These are phyloP conservation scores for Ophiobolus disseminans DNA, from an alignment of 2,329 filamentous ascomycete genomes.

Conservation along the genomic window DNA sequence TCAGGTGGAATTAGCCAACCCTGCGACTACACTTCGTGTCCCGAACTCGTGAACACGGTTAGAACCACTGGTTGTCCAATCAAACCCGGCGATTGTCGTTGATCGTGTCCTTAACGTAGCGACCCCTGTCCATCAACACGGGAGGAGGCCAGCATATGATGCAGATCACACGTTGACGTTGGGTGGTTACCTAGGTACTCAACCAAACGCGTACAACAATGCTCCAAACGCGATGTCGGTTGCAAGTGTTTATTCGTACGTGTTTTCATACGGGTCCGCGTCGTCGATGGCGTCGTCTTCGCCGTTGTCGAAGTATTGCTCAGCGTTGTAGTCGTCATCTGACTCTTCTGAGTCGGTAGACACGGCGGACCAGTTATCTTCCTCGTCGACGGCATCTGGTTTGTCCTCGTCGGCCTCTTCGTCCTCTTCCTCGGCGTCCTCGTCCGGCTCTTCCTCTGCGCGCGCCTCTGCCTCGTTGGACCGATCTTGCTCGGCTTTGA, in stretches of 20 bases:
- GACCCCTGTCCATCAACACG: no score
- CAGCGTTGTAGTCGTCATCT: slow-evolving; percentile 69
- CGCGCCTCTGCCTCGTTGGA: slow-evolving; percentile 55
- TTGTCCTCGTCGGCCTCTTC: slow-evolving; percentile 57
- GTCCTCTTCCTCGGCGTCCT: slow-evolving; percentile 57
- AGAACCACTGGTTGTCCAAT: no score
- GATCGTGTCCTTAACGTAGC: no score
- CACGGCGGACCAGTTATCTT: slow-evolving; percentile 60
- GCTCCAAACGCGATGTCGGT: slow-evolving; percentile 3
- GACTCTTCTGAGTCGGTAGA: slow-evolving; percentile 70
- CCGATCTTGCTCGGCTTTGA: slow-evolving; percentile 54
- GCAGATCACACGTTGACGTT: no score
- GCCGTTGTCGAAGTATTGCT: slow-evolving; percentile 61
- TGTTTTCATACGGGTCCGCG: slow-evolving; percentile 45
- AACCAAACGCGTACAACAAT: slow-evolving; percentile 17
- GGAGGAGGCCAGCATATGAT: no score
- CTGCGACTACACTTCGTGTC: no score
- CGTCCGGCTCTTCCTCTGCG: slow-evolving; percentile 49
- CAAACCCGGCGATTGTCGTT: no score
- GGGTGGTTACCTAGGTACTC: no score
- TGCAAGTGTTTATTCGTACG: slow-evolving; percentile 34
- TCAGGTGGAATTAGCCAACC: no score
- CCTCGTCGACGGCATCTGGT: slow-evolving; percentile 63
- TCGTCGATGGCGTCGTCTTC: slow-evolving; percentile 58
- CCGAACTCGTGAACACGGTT: no score